Conservation (phyloP, 169 alveolate species). For the Plasmodium knowlesi region DNA sequence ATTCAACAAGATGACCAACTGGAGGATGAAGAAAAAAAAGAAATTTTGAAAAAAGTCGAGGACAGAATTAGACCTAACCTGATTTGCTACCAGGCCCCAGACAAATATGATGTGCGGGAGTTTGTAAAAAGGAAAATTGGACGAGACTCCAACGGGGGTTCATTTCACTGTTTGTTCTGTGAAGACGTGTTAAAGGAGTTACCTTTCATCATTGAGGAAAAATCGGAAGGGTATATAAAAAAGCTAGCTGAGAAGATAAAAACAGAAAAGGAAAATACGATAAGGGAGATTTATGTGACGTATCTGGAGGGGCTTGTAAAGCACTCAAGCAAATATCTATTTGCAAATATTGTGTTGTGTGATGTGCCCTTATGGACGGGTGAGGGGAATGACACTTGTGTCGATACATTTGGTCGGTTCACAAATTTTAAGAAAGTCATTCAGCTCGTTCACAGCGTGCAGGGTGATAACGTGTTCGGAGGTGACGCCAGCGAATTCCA, state of each 20-base stretch:
- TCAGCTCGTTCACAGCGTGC: slow-evolving; percentile 22
- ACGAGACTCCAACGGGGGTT: not conserved
- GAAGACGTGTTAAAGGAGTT: slow-evolving; percentile 33
- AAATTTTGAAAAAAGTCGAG: slow-evolving; percentile 30
- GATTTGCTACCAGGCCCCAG: slow-evolving; percentile 42
- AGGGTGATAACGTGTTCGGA: not conserved
- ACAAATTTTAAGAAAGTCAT: slow-evolving; percentile 12
- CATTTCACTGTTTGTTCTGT: slow-evolving; percentile 22
- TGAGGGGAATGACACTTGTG: not conserved
- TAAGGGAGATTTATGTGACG: slow-evolving; percentile 15
- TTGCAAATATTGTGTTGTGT: slow-evolving; percentile 16
- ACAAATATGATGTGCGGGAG: slow-evolving; percentile 13
- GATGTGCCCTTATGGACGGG: not conserved
- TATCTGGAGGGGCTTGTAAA: slow-evolving; percentile 2
- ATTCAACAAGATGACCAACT: not conserved
- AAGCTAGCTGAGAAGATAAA: slow-evolving; percentile 18
- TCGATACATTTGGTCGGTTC: not conserved
- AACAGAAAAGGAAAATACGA: slow-evolving; percentile 4
- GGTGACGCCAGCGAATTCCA: not conserved
- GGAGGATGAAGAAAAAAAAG: slow-evolving; percentile 23
- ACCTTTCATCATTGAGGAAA: not conserved
- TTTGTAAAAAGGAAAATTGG: slow-evolving; percentile 17
- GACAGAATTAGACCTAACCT: slow-evolving; percentile 40
- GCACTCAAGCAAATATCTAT: slow-evolving; percentile 18
- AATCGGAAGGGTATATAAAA: not conserved